phyloP scores from a whole-genome alignment of 345 rosid genomes.

The Hirschfeldia incana region DNA sequence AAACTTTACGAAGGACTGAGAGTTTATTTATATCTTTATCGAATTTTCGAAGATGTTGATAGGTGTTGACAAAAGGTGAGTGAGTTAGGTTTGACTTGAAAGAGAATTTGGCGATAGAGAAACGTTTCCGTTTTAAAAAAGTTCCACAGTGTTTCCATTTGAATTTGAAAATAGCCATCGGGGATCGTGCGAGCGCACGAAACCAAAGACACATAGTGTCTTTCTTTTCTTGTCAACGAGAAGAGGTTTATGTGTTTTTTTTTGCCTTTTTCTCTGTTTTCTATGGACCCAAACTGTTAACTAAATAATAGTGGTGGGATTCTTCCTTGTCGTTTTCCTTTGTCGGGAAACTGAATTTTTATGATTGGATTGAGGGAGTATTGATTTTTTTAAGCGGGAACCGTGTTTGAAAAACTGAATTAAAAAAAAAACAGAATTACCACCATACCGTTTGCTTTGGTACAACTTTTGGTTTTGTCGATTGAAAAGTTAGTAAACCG shows the following conservation, averaged over 20 bases:
- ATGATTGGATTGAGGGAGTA: slow-evolving; percentile 27
- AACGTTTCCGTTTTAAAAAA: slow-evolving; percentile 4
- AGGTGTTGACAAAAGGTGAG: slow-evolving; percentile 32
- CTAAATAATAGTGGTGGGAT: slow-evolving; percentile 13
- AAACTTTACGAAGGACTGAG: slow-evolving; percentile 8
- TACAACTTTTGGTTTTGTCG: not conserved
- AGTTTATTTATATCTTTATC: slow-evolving; percentile 20
- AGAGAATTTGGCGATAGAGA: not conserved
- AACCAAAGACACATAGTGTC: slow-evolving; percentile 24
- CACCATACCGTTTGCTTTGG: not conserved
- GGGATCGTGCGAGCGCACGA: slow-evolving; percentile 39
- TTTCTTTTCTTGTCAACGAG: slow-evolving; percentile 30
- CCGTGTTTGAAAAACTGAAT: slow-evolving; percentile 26
- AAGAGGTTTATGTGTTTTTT: slow-evolving; percentile 13
- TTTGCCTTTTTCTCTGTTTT: slow-evolving; percentile 9
- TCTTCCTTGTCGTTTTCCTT: slow-evolving; percentile 34
- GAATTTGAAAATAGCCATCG: slow-evolving; percentile 52
- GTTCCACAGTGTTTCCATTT: slow-evolving; percentile 26
- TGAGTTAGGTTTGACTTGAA: slow-evolving; percentile 23
- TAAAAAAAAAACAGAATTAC: not conserved
- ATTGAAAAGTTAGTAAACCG: not conserved
- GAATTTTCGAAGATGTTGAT: not conserved
- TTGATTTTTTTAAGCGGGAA: slow-evolving; percentile 29
- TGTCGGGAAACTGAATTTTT: slow-evolving; percentile 34
- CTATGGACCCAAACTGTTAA: slow-evolving; percentile 30